Evolutionary conservation across 2,329 filamentous ascomycete species (phyloP), one percentile per base, ranked within the genome.

Genomic region (Fusarium torreyae): DNA sequence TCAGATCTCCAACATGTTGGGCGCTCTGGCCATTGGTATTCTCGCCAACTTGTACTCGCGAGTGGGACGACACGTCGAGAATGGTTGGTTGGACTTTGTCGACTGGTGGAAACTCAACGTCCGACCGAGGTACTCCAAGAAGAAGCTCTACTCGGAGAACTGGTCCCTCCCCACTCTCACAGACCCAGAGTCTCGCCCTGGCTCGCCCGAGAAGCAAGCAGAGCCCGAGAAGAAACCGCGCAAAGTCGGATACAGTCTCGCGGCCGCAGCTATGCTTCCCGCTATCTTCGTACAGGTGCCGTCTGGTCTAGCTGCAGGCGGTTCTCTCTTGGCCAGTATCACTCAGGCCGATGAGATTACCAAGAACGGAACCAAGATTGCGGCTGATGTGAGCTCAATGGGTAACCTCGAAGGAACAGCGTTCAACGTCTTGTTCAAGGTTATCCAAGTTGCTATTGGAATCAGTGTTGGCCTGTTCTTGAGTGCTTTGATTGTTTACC

Each of bases 221-320:
- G 74, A 60, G 2, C 68, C 66, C 18, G 72, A 76, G 49, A 74
- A 76, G 61, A 74, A 79, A 66, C 74, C 80, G n/a, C 78, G 84
- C 8, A 79, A 83, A 8, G 81, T 89, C 7, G 89, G 91, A 14
- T 94, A 94, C 76, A 92, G 92, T 2, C 87, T 97, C 4, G 94
- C 94, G 0, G 94, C 94, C 0, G 93, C 93, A 0, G 91, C 92
- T 2, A 93, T 97, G 85, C 82, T 97, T 11, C 94, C 94, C 0
- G 94, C 92, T 7, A 97, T 97, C 68, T 97, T 97, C 67, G 87
- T 91, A 3, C 88, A 89, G 68, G 88, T 91, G 26, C 88, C 88
- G 0, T 88, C 86, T 20, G 87, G 88, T 28, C 79, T 91, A n/a
- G 88, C 88, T 5, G 87, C 87, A 0, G 83, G 84, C 28, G 88